Evolutionary conservation across 1,284 basidiomycete species (phyloP), one percentile per base, ranked within the genome.

Genomic region (Cystobasidium slooffiae): DNA sequence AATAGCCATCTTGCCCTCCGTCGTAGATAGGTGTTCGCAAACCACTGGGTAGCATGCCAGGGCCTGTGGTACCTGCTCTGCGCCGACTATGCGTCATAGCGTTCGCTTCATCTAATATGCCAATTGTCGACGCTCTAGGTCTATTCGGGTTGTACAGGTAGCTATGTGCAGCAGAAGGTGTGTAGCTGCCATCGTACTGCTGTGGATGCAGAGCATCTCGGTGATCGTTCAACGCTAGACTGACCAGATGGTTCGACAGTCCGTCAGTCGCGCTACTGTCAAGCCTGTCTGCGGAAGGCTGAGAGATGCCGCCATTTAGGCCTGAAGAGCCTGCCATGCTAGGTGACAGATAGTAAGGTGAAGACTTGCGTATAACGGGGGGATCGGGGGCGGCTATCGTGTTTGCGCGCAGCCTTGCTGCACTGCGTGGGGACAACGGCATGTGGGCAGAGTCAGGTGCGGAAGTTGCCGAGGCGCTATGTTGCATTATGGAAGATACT

Each of bases 121-220:
- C 92, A 49, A 97, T 92, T 18, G 94, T 96, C 64, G 93, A 94
- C 22, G 94, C 93, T 69, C 94, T 89, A 16, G 93, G 93, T 62
- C 93, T 86, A 68, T 87, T 85, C 2, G 24, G 46, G 31, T 68
- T 68, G 18, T 41, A 41, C 6, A 66, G 39, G 64, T 53, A 41
- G 24, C 47, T 63, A 14, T 46, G 6, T 14, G 46, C 10, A 66
- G 16, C 20, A n/a, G 51, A 8, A 5, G 49, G 41, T 52, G n/a
- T 3, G 24, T 66, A 66, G 6, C 24, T 37, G 9, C 16, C n/a
- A 39, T 66, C 37, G 12, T 66, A 43, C n/a, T 37, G 37, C 12
- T 47, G 20, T 66, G 64, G 18, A 49, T 39, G 49, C 16, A 63
- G 43, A 22, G 6, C n/a, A 8, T n/a, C 44, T 47, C 43, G 37